Percentiles rank a stretch among this genome's conserved stretches.
phyloP scores from a whole-genome alignment of 148 eudicot genomes.

The Camellia granthamiana region DNA sequence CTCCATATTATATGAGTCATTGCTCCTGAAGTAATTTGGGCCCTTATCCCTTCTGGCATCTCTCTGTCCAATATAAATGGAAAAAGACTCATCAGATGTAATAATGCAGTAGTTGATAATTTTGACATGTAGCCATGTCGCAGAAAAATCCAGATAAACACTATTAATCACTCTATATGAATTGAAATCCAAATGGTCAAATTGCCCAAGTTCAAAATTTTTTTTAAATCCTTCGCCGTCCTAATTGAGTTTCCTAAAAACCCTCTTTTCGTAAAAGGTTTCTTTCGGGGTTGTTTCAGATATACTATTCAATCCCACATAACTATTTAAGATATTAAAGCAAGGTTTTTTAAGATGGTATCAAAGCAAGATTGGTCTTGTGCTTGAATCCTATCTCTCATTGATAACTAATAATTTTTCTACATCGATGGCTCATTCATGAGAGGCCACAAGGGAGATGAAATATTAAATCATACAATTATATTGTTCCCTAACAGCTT shows the following conservation, averaged over 20 bases:
- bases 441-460: neutral
- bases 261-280: no score
- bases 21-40: constrained; percentile 27
- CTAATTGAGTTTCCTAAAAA: neutral
- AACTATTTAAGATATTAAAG: neutral
- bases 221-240: neutral
- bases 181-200: neutral
- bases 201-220: neutral
- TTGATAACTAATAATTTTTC: neutral
- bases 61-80: constrained; percentile 50
- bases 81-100: neutral
- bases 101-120: neutral
- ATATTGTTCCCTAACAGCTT: neutral
- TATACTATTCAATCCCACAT: neutral
- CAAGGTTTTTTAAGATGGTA: neutral
- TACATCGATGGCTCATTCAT: neutral
- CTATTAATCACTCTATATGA: neutral
- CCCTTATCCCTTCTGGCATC: constrained; percentile 50
- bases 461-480: no score
- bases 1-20: constrained; percentile 70
- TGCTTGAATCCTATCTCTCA: neutral
- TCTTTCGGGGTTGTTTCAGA: neutral
- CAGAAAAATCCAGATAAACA: neutral
- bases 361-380: neutral
- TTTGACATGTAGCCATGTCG: neutral